Evolutionary conservation across 176 grass and related monocot species (phyloP).

Genomic region (Musa schizocarpa): DNA sequence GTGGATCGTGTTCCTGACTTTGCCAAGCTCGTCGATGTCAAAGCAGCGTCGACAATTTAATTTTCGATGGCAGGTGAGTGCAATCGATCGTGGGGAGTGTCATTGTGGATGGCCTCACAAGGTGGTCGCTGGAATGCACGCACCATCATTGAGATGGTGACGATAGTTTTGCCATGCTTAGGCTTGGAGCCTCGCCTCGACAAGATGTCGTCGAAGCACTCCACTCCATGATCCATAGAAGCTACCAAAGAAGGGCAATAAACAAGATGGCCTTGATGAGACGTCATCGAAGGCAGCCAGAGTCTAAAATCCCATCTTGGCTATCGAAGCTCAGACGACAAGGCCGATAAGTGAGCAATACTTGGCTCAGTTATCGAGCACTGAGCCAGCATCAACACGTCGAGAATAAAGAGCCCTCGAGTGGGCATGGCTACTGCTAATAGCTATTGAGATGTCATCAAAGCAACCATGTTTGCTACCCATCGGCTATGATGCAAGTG

Average conservation of each 20-base stretch:
- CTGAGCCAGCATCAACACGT: too few relatives aligned
- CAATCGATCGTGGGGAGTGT: conserved; percentile 32
- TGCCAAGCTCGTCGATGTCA: conserved; percentile 74
- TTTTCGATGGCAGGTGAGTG: conserved; percentile 7
- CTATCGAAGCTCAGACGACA: conserved; percentile 48
- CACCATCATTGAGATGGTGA: conserved; percentile 46
- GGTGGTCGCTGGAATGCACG: conserved; percentile 29
- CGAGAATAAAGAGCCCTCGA: too few relatives aligned
- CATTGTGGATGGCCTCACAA: conserved; percentile 93
- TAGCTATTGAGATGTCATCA: too few relatives aligned
- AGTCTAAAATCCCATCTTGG: conserved; percentile 35
- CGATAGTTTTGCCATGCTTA: too few relatives aligned
- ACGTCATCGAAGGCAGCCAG: conserved; percentile 31
- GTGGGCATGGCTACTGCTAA: too few relatives aligned
- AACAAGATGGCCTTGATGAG: conserved; percentile 22
- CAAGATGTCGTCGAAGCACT: too few relatives aligned
- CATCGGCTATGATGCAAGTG: too few relatives aligned
- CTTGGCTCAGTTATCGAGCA: conserved; percentile 42
- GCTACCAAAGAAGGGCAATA: conserved; percentile 59
- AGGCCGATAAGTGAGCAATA: conserved; percentile 59
- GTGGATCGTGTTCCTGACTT: conserved; percentile 2
- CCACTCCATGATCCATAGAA: conserved; percentile 1
- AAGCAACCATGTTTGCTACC: too few relatives aligned
- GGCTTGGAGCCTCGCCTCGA: too few relatives aligned
- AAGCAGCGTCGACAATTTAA: conserved; percentile 37